Evolutionary conservation across 1,139 yeast species (phyloP), one percentile per base, ranked within the genome.

Genomic region (Yarrowia galli): DNA sequence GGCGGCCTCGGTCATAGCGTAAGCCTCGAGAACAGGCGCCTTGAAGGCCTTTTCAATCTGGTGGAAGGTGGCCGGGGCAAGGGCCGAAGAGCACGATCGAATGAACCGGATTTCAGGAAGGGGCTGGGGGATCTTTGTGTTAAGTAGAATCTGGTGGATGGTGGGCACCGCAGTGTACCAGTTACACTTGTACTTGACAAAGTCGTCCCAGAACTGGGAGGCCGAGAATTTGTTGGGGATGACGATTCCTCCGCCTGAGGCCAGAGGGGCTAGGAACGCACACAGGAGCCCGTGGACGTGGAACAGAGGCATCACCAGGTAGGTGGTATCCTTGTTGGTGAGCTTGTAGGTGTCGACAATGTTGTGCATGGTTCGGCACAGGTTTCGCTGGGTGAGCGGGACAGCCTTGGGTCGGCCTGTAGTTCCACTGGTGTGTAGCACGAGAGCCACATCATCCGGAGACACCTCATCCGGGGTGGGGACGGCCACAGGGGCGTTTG

Each of bases 161-260:
- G 92, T 88, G 53, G 92, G 91, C 9, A 88, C 91, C 9, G 91
- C 91, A 65, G 89, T 85, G 76, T 87, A 88, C 91, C 92, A 88
- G 69, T 79, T 86, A 69, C 89, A 88, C 8, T 76, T 72, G 74
- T 81, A 80, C 35, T 74, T 72, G 67, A 78, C 75, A 72, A 85
- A 87, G 69, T 88, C 87, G 5, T 74, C 69, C 89, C 91, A 88
- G 76, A 88, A 88, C 16, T 75, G 75, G 43, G 78, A 75, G 3
- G 91, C 91, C 36, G 88, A 83, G 77, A 88, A 88, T 73, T 77
- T 80, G 18, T 82, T 75, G 25, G 91, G 89, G 28, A 88, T 79
- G 20, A 88, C 82, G 2, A 82, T 88, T 0, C 86, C 75, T 40
- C 91, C 90, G n/a, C 86, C 86, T 0, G 87, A 80, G 23, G 84